These are phyloP conservation scores for Solanum chilense DNA, from an alignment of 257 asterid genomes.

Conservation along the genomic window DNA sequence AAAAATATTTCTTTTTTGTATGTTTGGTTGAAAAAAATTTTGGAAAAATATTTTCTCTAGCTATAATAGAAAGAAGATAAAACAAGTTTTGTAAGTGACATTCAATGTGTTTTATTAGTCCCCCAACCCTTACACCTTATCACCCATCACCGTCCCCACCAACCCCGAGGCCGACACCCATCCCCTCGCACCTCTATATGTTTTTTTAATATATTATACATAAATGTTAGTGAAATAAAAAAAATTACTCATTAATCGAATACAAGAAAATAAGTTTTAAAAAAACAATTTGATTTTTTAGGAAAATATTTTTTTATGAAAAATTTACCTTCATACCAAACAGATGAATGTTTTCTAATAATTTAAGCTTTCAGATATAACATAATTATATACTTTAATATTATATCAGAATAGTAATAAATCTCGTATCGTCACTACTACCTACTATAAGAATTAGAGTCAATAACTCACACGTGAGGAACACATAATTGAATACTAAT, in stretches of 20 bases:
- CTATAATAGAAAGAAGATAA: not conserved
- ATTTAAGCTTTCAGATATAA: not conserved
- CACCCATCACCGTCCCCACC: not conserved
- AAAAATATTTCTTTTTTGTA: no score
- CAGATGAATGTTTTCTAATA: not conserved
- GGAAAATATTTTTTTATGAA: no score
- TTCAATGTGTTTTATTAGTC: not conserved
- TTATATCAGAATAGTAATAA: not conserved
- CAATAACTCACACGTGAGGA: not conserved
- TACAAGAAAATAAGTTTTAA: no score
- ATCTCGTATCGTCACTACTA: not conserved
- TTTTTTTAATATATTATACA: no score
- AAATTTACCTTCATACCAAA: not conserved
- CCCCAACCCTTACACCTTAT: not conserved
- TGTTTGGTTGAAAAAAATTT: not conserved
- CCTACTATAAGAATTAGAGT: not conserved
- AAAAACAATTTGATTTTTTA: no score
- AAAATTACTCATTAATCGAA: not conserved
- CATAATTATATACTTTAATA: not conserved
- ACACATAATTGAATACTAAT: not conserved
- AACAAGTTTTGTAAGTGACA: not conserved
- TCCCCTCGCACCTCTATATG: not conserved
- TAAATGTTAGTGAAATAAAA: no score
- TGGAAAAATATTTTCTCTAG: not conserved
- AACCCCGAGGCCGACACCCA: not conserved